Evolutionary conservation across 2,329 filamentous ascomycete genomes (phyloP), one percentile per base, ranked within the genome.

Genomic region (Pestalotiopsis sp.): DNA sequence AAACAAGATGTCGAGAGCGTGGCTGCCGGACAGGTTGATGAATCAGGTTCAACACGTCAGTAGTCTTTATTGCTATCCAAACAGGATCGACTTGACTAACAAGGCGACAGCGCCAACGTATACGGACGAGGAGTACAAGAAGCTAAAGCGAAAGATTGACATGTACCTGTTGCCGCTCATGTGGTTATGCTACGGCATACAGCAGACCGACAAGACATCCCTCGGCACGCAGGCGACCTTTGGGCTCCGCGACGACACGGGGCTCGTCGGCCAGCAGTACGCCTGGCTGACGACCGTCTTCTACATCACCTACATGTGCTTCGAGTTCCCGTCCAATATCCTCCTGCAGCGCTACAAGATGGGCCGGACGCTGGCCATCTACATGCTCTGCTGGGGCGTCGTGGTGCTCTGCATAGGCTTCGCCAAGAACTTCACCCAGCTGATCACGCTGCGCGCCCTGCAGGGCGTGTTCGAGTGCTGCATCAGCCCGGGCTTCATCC

Each of bases 171-270:
- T 84, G 0, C 82, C 82, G 1, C 71, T 84, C 56, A 84, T 85
- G 82, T 85, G 80, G 78, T 73, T 80, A 7, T 84, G 82, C 70
- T 84, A 84, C 68, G 83, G 83, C 44, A 81, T 84, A 62, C 83
- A 85, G 69, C 83, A 84, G 70, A 80, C 78, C 0, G 82, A 84
- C 72, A 84, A 84, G 72, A 84, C 81, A 1, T 78, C 80, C 0
- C 73, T 81, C 17, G 75, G 79, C 22, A 78, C 74, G 0, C 80
- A 81, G 63, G 80, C 80, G 17, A 80, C 75, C 0, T 81, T 81
- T 60, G 80, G 80, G 5, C 73, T 81, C 3, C 68, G 75, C 48
- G 72, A 75, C 72, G 75, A 77, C 62, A 75, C 75, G 9, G 74
- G 74, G 1, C 73, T 79, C 2, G 67, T 73, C 9, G 76, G 77